Evolutionary conservation across 768 basidiomycete genomes (phyloP), one percentile per base, ranked within the genome.

Genomic region (Russula sp.): DNA sequence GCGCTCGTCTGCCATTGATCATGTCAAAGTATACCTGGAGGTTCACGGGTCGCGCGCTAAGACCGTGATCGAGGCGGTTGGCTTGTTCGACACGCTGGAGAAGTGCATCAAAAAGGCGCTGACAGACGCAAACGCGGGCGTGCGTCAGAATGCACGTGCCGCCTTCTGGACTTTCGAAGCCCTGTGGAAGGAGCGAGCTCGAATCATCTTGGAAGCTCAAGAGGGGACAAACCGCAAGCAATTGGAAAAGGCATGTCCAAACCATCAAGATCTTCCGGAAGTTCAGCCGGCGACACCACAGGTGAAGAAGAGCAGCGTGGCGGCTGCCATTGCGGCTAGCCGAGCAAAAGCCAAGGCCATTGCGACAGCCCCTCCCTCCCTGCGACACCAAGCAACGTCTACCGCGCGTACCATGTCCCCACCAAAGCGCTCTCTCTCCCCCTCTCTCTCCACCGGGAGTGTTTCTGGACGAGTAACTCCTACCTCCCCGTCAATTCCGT

Each of bases 241-340:
- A 74, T 76, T 98, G 36, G 93, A 97, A 72, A 95, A 89, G 76
- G 84, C 78, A 2, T 92, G 92, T 68, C 92, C 93, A 1, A 78
- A 83, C 69, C 83, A 83, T 5, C 77, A 78, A 46, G 72, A 60
- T 13, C 68, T 79, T 22, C 76, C 76, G 14, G 67, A 72, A 28
- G 71, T 71, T 42, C 69, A 79, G 0, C 72, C 79, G 28, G 76
- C 81, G 34, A 79, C 82, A 3, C 74, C 79, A 3, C 83, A 83
- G 59, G 74, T 74, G 59, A 94, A 93, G 77, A 94, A 94, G 75
- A 84, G 84, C 51, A 92, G 90, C 63, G 79, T 94, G 61, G 88
- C 90, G 46, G 90, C 93, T 10, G 85, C 91, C 26, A 90, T 95
- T 70, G 94, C 94, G 46, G 92, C 94, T 24, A 94, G 90, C 72